Percentiles rank a stretch among this genome's conserved stretches.
These are phyloP conservation scores for Boletellus sp. DNA, from an alignment of 1,284 basidiomycete genomes.

Conservation along the genomic window DNA sequence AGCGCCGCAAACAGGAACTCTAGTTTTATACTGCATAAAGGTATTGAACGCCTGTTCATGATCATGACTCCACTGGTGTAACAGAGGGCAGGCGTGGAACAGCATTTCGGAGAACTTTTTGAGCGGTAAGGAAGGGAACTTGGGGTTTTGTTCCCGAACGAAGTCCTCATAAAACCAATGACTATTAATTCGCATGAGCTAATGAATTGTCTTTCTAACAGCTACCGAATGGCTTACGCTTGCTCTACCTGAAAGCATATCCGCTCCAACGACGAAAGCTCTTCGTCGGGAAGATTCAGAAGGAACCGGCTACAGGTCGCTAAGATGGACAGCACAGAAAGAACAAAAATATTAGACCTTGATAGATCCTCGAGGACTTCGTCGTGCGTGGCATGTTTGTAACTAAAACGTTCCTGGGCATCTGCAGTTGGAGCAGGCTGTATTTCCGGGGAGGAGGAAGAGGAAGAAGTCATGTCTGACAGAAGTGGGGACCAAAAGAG, in stretches of 20 bases:
- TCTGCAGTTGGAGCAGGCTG: conserved; percentile 46
- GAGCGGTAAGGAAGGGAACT: conserved; percentile 83
- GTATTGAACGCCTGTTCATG: conserved; percentile 78
- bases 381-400: conserved; percentile 64
- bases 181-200: conserved; percentile 41
- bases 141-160: conserved; percentile 85
- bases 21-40: conserved; percentile 94
- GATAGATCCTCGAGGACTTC: conserved; percentile 89
- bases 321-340: conserved; percentile 11
- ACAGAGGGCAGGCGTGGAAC: conserved; percentile 78
- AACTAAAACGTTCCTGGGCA: conserved; percentile 49
- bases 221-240: conserved; percentile 62
- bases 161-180: conserved; percentile 99
- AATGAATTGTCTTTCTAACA: conserved; percentile 5
- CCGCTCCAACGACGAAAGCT: conserved; percentile 86
- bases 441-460: conserved; percentile 75
- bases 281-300: conserved; percentile 92
- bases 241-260: conserved; percentile 99
- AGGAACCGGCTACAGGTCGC: conserved; percentile 77
- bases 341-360: conserved; percentile 45
- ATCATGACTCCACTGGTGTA: conserved; percentile 76
- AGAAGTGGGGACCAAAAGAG: conserved; percentile 22
- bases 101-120: conserved; percentile 95
- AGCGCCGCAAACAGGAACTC: conserved; percentile 98
- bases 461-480: conserved; percentile 47